A percentile compares a stretch with the other conserved stretches of the same genome.
Evolutionary conservation across 1,284 basidiomycete genomes (phyloP).

Genomic region (Malassezia restricta): DNA sequence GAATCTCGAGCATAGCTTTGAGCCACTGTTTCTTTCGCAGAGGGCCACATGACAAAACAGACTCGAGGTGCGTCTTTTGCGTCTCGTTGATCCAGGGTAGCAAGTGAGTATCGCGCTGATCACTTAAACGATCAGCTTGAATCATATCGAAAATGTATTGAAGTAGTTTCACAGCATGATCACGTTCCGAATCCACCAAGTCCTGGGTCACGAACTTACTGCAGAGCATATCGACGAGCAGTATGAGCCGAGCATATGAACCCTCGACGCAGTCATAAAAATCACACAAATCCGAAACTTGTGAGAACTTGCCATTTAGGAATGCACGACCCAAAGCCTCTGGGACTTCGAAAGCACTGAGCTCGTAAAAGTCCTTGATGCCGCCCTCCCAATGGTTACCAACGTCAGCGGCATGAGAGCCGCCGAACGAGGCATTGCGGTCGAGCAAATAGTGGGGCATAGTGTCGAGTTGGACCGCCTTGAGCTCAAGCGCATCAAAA

Average conservation of each 20-base stretch:
- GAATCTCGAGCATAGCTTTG: background rate
- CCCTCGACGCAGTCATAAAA: slow-evolving; percentile 3
- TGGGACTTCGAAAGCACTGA: slow-evolving; percentile 4
- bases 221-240: slow-evolving; percentile 8
- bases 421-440: slow-evolving; percentile 12
- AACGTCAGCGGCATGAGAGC: background rate
- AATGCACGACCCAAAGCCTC: slow-evolving; percentile 9
- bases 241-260: background rate
- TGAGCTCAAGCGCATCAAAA: slow-evolving; percentile 1
- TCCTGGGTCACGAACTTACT: slow-evolving; percentile 4
- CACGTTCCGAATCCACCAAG: background rate
- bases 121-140: background rate
- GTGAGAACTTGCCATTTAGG: slow-evolving; percentile 13
- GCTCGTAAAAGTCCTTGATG: slow-evolving; percentile 4
- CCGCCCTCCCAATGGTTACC: background rate
- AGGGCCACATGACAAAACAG: background rate
- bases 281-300: slow-evolving; percentile 7
- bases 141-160: background rate
- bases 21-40: background rate
- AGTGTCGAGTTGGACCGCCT: slow-evolving; percentile 10
- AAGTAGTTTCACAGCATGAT: background rate
- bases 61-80: background rate
- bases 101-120: slow-evolving; percentile 5
- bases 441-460: slow-evolving; percentile 5
- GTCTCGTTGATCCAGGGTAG: background rate